Conservation (phyloP, 108 stramenopile genomes). For the Conticribra guillardii region DNA sequence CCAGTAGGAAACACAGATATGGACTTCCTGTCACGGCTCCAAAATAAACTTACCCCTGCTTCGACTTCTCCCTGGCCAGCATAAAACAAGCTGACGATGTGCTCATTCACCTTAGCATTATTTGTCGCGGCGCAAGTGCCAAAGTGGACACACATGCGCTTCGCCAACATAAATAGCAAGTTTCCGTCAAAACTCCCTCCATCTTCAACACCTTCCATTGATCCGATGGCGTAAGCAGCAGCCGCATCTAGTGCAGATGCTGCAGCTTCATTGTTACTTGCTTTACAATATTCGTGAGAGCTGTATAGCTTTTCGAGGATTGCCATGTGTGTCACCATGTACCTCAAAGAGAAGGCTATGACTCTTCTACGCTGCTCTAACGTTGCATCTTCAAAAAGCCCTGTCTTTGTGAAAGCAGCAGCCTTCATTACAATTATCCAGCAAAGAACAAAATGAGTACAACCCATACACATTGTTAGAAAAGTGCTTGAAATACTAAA, state of each 20-base stretch:
- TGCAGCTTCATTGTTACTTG: constrained; percentile 24
- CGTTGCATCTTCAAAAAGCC: constrained; percentile 40
- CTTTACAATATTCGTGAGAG: constrained; percentile 58
- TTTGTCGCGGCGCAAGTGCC: constrained; percentile 58
- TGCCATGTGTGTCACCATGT: constrained; percentile 74
- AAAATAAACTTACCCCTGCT: constrained; percentile 33
- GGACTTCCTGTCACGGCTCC: too few species aligned
- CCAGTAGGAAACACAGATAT: too few species aligned
- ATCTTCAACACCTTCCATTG: constrained; percentile 61
- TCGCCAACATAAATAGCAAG: constrained; percentile 65
- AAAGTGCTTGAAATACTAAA: neutral
- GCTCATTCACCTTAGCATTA: constrained; percentile 57
- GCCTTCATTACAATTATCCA: constrained; percentile 2
- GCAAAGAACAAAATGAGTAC: neutral
- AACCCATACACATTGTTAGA: neutral
- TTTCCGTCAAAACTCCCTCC: constrained; percentile 61
- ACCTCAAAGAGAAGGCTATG: constrained; percentile 57
- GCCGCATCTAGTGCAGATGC: constrained; percentile 59
- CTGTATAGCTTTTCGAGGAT: constrained; percentile 63
- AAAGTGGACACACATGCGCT: constrained; percentile 72
- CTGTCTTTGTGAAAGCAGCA: constrained; percentile 29
- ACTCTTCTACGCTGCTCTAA: constrained; percentile 58
- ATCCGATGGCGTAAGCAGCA: constrained; percentile 75
- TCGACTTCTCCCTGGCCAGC: constrained; percentile 66
- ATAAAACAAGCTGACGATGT: constrained; percentile 62